Conservation (phyloP, 2,329 filamentous ascomycete species). For the Akanthomyces uredinophilus region DNA sequence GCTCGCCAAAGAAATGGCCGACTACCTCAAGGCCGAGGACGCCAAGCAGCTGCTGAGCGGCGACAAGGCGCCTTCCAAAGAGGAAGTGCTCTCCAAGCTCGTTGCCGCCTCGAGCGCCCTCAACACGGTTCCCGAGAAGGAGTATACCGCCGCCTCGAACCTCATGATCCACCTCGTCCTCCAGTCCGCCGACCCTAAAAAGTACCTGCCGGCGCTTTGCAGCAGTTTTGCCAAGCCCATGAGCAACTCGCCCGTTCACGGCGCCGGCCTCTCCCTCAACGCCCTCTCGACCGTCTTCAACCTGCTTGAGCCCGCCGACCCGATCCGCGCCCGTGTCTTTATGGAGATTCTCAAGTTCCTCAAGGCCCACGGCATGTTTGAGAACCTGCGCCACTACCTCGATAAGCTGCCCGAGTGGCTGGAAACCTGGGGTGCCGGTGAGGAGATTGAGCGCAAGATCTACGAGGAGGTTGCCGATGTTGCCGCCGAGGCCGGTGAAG, state of each 20-base stretch:
- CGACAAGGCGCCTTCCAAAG: slow-evolving; percentile 52
- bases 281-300: slow-evolving; percentile 97
- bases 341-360: slow-evolving; percentile 83
- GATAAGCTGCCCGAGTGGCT: slow-evolving; percentile 81
- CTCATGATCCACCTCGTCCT: slow-evolving; percentile 89
- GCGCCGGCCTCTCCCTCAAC: slow-evolving; percentile 78
- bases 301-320: slow-evolving; percentile 70
- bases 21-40: slow-evolving; percentile 82
- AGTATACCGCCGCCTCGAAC: slow-evolving; percentile 95
- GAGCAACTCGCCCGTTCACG: slow-evolving; percentile 78
- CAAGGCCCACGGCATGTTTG: slow-evolving; percentile 69
- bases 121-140: slow-evolving; percentile 88
- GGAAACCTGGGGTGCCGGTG: slow-evolving; percentile 72
- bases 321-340: slow-evolving; percentile 85
- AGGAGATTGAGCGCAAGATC: slow-evolving; percentile 78
- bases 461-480: slow-evolving; percentile 78
- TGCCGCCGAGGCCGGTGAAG: slow-evolving; percentile 71
- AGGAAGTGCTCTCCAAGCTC: slow-evolving; percentile 84
- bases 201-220: slow-evolving; percentile 84
- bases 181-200: slow-evolving; percentile 78
- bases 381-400: slow-evolving; percentile 77
- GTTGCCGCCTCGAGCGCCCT: slow-evolving; percentile 72
- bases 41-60: slow-evolving; percentile 70
- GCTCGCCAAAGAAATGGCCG: slow-evolving; percentile 88
- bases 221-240: slow-evolving; percentile 83